Percentiles rank a stretch among this genome's conserved stretches.
Evolutionary conservation across 352 stramenopile species (phyloP).

Genomic region (Phytophthora multivora): DNA sequence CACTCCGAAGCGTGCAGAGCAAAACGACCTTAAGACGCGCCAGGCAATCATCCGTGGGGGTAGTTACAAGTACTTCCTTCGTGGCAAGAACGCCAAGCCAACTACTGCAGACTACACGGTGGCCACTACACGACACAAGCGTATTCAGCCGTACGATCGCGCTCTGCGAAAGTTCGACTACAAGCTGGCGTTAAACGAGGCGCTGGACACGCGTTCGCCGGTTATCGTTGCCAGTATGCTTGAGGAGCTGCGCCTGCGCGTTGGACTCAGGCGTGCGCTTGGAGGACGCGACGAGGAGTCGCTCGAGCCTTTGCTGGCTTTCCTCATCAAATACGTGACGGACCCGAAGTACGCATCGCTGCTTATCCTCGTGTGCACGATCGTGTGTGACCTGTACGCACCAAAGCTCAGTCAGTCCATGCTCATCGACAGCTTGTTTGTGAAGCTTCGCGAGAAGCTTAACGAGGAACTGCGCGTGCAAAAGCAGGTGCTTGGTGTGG

Average conservation of each 20-base stretch:
- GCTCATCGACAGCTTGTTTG: constrained; percentile 94
- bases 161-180: constrained; percentile 96
- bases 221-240: constrained; percentile 93
- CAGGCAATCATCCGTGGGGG: constrained; percentile 79
- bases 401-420: constrained; percentile 91
- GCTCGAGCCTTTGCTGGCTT: constrained; percentile 94
- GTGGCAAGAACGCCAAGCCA: constrained; percentile 85
- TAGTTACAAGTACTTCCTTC: constrained; percentile 91
- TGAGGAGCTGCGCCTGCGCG: constrained; percentile 93
- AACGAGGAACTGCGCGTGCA: constrained; percentile 86
- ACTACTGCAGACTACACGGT: constrained; percentile 79
- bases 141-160: constrained; percentile 92
- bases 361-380: constrained; percentile 92
- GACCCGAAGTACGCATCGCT: constrained; percentile 93
- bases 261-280: constrained; percentile 90
- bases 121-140: constrained; percentile 83
- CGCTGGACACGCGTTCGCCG: constrained; percentile 90
- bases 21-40: constrained; percentile 68
- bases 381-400: constrained; percentile 94
- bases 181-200: constrained; percentile 94
- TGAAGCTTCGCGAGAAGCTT: constrained; percentile 90
- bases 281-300: constrained; percentile 93
- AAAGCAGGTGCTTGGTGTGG: constrained; percentile 83
- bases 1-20: constrained; percentile 69
- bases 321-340: constrained; percentile 95